These are phyloP conservation scores for Garcia nutans DNA, from an alignment of 345 rosid species.

Conservation along the genomic window DNA sequence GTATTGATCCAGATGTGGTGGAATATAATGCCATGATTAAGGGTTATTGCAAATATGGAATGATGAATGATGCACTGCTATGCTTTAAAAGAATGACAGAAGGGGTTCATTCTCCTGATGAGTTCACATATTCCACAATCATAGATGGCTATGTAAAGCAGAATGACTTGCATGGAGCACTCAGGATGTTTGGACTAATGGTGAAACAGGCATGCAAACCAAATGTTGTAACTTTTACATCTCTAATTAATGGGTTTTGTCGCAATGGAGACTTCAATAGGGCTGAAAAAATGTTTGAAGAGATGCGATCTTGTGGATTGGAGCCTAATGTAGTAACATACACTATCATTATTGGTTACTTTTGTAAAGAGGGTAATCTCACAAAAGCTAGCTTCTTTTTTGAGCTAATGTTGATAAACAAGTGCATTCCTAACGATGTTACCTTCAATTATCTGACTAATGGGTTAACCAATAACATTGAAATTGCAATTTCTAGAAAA, in stretches of 20 bases:
- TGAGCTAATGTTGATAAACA: conserved; percentile 67
- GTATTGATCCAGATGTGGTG: conserved; percentile 59
- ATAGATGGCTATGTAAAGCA: conserved; percentile 78
- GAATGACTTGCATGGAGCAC: conserved; percentile 57
- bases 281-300: conserved; percentile 62
- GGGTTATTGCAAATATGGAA: conserved; percentile 78
- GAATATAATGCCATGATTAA: conserved; percentile 82
- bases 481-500: conserved; percentile 15
- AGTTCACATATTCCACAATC: conserved; percentile 73
- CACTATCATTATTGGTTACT: conserved; percentile 62
- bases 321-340: conserved; percentile 81
- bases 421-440: conserved; percentile 65
- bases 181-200: conserved; percentile 59
- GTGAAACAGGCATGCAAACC: conserved; percentile 59
- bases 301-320: conserved; percentile 55
- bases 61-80: conserved; percentile 58
- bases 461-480: conserved; percentile 52
- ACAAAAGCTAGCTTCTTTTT: conserved; percentile 61
- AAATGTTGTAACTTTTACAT: conserved; percentile 72
- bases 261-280: conserved; percentile 42
- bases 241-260: conserved; percentile 73
- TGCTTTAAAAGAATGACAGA: conserved; percentile 55
- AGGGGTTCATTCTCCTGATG: conserved; percentile 54
- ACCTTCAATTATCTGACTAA: conserved; percentile 66
- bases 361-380: conserved; percentile 59